phyloP scores from a whole-genome alignment of 257 asterid genomes.

The Solanum verrucosum region DNA sequence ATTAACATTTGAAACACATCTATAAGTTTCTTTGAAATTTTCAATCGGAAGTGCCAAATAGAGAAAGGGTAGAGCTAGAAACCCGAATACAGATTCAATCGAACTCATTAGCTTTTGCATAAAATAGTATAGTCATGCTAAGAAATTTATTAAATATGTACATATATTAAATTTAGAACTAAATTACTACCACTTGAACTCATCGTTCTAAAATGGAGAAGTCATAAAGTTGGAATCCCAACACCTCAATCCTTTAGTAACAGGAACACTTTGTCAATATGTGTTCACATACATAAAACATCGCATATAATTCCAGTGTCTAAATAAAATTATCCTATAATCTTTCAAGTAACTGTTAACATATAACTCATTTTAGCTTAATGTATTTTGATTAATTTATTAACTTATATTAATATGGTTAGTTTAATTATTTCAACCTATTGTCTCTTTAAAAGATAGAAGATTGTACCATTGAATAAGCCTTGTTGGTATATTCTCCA shows the following conservation, averaged over 20 bases:
- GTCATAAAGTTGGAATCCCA: neutral
- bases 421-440: neutral
- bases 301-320: neutral
- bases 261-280: no score
- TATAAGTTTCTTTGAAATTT: no score
- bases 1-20: no score
- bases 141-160: no score
- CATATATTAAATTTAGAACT: no score
- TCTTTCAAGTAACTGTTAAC: neutral
- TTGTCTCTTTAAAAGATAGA: neutral
- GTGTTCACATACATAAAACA: neutral
- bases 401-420: neutral
- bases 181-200: neutral
- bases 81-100: no score
- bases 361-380: neutral
- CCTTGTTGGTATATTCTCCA: neutral
- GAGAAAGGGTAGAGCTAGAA: neutral
- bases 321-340: neutral
- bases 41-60: neutral
- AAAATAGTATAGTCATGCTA: neutral
- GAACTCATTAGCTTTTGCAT: neutral
- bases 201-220: neutral
- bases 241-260: neutral
- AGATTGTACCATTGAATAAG: neutral
- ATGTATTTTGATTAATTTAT: neutral